Evolutionary conservation across 768 basidiomycete genomes (phyloP), one percentile per base, ranked within the genome.

Genomic region (Xerocomellus chrysenteron): DNA sequence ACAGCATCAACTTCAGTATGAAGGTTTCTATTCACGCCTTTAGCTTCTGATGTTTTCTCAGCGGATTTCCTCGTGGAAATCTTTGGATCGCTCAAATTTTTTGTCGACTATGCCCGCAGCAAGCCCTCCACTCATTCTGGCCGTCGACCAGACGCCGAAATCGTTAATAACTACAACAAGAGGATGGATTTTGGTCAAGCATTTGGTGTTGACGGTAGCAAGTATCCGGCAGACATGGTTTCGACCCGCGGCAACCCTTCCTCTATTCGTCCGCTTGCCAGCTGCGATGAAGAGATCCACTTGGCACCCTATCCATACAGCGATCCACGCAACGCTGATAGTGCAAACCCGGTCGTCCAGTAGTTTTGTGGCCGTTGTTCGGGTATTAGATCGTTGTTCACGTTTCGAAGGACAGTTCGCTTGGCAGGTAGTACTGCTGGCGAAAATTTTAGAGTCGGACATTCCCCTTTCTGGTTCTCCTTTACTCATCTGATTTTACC

Each of bases 21-120:
- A 56, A 42, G 21, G 13, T 19, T 33, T 43, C 8, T 40, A 43
- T 33, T 48, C 28, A 28, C 17, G n/a, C 41, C 2, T 55, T 36
- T 26, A 51, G 14, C 14, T 47, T 48, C 57, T 65, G 36, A 65
- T 52, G 17, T 44, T 5, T 50, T 43, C 44, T 35, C 52, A 87
- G 86, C 74, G 58, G 90, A 93, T 66, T 91, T 92, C 64, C 60
- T 68, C 1, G 44, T 72, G 47, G 92, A 94, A 71, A 91, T 92
- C 19, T 65, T 66, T 32, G 69, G 74, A 54, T 90, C 89, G 3
- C 56, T 89, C 57, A 76, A 73, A 52, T 92, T 82, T 74, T 91
- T 86, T 73, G 61, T 80, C 54, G 73, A 75, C 63, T 76, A 68
- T 59, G 12, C 54, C 28, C 70, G 68, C 4, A 69, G 78, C 55